phyloP scores from a whole-genome alignment of 805 yeast species.

The Cyberlindnera xylosilytica region DNA sequence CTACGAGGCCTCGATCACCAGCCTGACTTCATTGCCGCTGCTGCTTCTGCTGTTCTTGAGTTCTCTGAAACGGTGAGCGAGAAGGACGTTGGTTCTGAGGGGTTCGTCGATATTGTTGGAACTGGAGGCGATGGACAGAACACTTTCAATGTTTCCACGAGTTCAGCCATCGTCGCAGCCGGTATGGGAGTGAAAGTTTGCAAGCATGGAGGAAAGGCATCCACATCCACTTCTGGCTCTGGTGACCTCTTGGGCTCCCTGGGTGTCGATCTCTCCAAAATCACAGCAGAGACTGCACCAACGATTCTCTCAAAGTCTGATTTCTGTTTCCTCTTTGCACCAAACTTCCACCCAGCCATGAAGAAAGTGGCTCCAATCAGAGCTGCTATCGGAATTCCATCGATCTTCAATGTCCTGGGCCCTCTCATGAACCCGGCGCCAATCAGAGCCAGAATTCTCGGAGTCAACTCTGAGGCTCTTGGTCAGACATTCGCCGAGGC shows the following conservation, averaged over 20 bases:
- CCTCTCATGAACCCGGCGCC: constrained; percentile 93
- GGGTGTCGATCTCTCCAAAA: constrained; percentile 79
- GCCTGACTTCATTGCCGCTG: constrained; percentile 80
- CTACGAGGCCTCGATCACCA: constrained; percentile 73
- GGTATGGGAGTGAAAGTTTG: constrained; percentile 81
- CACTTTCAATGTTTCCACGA: constrained; percentile 94
- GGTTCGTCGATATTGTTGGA: constrained; percentile 88
- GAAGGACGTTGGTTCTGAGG: constrained; percentile 40
- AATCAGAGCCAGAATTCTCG: constrained; percentile 73
- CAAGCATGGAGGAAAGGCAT: constrained; percentile 97
- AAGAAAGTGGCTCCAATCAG: constrained; percentile 77
- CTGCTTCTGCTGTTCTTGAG: constrained; percentile 70
- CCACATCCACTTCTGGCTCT: constrained; percentile 90
- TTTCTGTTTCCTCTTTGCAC: constrained; percentile 82
- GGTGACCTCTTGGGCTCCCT: constrained; percentile 80
- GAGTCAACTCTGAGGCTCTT: constrained; percentile 76
- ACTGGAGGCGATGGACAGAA: constrained; percentile 99
- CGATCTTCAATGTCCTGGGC: constrained; percentile 91
- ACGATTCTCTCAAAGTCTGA: constrained; percentile 44
- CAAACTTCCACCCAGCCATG: constrained; percentile 93
- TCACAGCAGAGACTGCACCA: constrained; percentile 61
- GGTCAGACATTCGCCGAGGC: constrained; percentile 87
- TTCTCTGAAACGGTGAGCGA: constrained; percentile 56
- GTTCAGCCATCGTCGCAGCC: constrained; percentile 90
- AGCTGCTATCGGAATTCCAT: constrained; percentile 78